Conservation (phyloP, 1,139 yeast genomes). For the Suhomyces wounanorum region DNA sequence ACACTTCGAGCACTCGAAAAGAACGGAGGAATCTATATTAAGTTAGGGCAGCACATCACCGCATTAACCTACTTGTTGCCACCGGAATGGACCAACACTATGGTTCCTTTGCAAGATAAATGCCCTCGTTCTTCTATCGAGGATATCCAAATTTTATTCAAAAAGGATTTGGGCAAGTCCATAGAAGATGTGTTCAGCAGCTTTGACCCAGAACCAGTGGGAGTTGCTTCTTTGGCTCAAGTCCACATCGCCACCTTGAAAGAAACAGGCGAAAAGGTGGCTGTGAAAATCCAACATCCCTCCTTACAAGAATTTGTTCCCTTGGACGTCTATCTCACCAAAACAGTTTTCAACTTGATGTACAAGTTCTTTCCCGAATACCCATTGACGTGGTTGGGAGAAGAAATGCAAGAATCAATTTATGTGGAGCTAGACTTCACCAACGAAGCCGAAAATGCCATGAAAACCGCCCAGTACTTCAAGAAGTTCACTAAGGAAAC, state of each 20-base stretch:
- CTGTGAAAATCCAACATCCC: constrained; percentile 95
- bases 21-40: constrained; percentile 92
- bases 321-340: constrained; percentile 77
- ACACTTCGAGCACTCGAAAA: constrained; percentile 77
- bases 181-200: constrained; percentile 67
- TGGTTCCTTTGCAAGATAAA: constrained; percentile 88
- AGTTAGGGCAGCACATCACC: constrained; percentile 90
- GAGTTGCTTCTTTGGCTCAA: constrained; percentile 95
- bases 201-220: constrained; percentile 77
- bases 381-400: constrained; percentile 91
- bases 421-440: constrained; percentile 86
- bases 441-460: constrained; percentile 83
- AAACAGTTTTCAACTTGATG: constrained; percentile 72
- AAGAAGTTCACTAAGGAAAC: constrained; percentile 56
- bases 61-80: constrained; percentile 93
- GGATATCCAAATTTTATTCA: constrained; percentile 67
- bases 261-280: constrained; percentile 69
- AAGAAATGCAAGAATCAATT: constrained; percentile 83
- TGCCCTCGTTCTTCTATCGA: constrained; percentile 82
- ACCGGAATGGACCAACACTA: constrained; percentile 90
- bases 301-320: constrained; percentile 86
- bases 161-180: constrained; percentile 61
- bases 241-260: constrained; percentile 78
- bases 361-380: constrained; percentile 87
- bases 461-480: constrained; percentile 68